These are phyloP conservation scores for Gomphus bonarii DNA, from an alignment of 1,284 basidiomycete species.

Conservation along the genomic window DNA sequence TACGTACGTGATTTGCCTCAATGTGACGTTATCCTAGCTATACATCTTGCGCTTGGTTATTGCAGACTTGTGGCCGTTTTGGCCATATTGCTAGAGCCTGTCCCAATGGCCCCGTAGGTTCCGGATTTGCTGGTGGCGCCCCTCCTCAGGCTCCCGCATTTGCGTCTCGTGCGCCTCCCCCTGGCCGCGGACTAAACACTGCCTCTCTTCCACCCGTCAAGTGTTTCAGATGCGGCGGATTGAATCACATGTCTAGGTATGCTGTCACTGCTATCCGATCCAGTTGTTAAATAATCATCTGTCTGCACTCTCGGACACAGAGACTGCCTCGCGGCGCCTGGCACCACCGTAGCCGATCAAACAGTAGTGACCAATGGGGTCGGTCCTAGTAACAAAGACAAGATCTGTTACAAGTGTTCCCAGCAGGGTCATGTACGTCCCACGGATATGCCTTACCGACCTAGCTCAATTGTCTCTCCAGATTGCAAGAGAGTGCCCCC, in stretches of 20 bases:
- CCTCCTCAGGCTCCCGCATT: constrained; percentile 24
- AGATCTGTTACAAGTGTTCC: constrained; percentile 81
- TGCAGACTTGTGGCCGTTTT: constrained; percentile 65
- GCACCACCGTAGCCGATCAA: constrained; percentile 36
- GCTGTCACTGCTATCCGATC: neutral
- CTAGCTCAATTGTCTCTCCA: constrained; percentile 19
- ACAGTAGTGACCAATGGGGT: constrained; percentile 28
- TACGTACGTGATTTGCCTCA: constrained; percentile 45
- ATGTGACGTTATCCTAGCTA: constrained; percentile 13
- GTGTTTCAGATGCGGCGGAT: constrained; percentile 74
- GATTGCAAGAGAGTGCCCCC: constrained; percentile 74
- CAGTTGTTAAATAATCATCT: neutral
- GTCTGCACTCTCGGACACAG: constrained; percentile 25
- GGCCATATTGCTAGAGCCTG: constrained; percentile 74
- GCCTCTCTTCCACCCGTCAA: constrained; percentile 71
- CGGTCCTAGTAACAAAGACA: constrained; percentile 41
- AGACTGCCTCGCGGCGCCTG: constrained; percentile 70
- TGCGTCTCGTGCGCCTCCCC: constrained; percentile 56
- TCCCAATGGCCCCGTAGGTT: constrained; percentile 38
- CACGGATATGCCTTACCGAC: neutral
- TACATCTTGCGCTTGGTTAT: neutral
- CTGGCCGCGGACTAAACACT: constrained; percentile 62
- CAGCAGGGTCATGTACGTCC: constrained; percentile 69
- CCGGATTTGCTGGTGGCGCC: constrained; percentile 21
- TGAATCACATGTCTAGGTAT: constrained; percentile 75